Evolutionary conservation across 345 rosid genomes (phyloP).

Genomic region (Brassica rapa): DNA sequence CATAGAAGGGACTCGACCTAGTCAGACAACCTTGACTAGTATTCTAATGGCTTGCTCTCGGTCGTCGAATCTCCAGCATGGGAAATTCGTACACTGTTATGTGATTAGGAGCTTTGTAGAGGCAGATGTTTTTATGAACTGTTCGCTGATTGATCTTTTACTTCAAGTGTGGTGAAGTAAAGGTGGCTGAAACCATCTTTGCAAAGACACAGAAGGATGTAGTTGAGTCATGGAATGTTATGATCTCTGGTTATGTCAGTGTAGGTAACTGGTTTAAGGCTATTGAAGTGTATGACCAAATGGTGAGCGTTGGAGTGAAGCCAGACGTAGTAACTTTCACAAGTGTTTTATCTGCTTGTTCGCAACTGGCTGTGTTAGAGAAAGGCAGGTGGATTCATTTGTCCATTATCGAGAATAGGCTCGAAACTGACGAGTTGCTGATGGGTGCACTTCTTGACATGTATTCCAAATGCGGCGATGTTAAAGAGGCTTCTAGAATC

Average conservation of each 20-base stretch:
- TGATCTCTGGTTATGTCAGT: constrained; percentile 64
- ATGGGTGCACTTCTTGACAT: constrained; percentile 80
- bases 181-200: constrained; percentile 56
- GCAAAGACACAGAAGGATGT: constrained; percentile 35
- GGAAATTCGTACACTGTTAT: constrained; percentile 60
- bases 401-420: constrained; percentile 33
- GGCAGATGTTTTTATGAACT: constrained; percentile 43
- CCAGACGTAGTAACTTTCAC: constrained; percentile 68
- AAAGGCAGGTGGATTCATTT: constrained; percentile 68
- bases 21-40: constrained; percentile 59
- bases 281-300: constrained; percentile 45
- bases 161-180: constrained; percentile 59
- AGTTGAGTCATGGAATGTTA: constrained; percentile 57
- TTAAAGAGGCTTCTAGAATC: constrained; percentile 53
- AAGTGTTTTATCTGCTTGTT: constrained; percentile 63
- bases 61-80: constrained; percentile 54
- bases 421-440: constrained; percentile 52
- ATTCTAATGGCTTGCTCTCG: constrained; percentile 61
- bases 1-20: constrained; percentile 52
- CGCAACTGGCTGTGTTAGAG: constrained; percentile 63
- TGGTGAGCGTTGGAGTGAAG: constrained; percentile 49
- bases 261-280: constrained; percentile 57
- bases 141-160: constrained; percentile 64
- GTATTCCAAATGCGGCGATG: constrained; percentile 87
- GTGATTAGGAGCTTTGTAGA: constrained; percentile 45